A percentile compares a stretch with the other conserved stretches of the same genome.
Conservation (phyloP, 345 rosid genomes). For the Fremontodendron californicum region DNA sequence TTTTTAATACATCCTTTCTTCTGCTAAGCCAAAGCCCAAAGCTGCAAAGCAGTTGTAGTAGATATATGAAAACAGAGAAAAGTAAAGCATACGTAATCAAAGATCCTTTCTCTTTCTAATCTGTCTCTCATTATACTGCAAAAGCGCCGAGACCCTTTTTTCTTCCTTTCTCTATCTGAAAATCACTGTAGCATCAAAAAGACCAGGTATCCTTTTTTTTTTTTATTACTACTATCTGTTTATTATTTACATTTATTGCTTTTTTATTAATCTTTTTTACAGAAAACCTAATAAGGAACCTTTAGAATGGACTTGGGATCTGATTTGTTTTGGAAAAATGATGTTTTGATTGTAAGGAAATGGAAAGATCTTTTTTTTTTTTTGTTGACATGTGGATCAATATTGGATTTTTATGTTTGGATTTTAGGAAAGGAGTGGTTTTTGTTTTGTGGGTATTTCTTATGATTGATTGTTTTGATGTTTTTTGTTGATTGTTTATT, state of each 20-base stretch:
- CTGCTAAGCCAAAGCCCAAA: background rate
- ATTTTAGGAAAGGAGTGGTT: background rate
- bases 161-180: background rate
- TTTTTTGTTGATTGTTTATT: slow-evolving; percentile 5
- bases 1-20: background rate
- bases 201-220: slow-evolving; percentile 23
- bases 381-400: background rate
- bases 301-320: background rate
- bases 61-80: background rate
- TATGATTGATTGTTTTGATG: background rate
- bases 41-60: background rate
- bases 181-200: slow-evolving; percentile 7
- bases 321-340: background rate
- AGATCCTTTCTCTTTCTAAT: slow-evolving; percentile 8
- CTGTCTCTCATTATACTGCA: background rate
- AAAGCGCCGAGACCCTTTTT: slow-evolving; percentile 7
- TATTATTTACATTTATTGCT: background rate
- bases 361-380: background rate
- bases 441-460: background rate
- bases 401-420: background rate
- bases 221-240: slow-evolving; percentile 10
- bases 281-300: background rate
- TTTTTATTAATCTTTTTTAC: background rate
- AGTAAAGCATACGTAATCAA: slow-evolving; percentile 9
- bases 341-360: background rate